Evolutionary conservation across 108 stramenopile genomes (phyloP), one percentile per base, ranked within the genome.

Genomic region (Nitzschia sp.): DNA sequence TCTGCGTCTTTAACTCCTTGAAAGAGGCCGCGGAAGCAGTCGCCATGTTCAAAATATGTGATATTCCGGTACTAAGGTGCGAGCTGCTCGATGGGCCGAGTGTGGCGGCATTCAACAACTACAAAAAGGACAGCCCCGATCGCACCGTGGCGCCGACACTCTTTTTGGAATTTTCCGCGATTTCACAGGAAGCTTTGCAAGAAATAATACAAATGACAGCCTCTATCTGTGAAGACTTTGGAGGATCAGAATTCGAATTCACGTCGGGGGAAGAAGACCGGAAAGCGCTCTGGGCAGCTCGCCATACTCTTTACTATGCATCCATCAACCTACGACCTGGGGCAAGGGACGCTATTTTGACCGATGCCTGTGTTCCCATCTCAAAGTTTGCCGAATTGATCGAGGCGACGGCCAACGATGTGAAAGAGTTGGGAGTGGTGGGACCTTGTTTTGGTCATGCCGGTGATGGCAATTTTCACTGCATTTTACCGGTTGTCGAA

Each of bases 401-500:
- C 38, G 60, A 76, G 8, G 85, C 71, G 25, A 96, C 92, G 8
- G 78, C 83, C 21, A 11, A 65, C 32, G 87, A 93, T 52, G 84
- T 96, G 22, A 48, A 75, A 56, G 76, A 88, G 50, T 13, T 76
- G 41, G 79, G 86, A 50, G 80, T 96, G 53, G 62, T 90, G 16
- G 96, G 93, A 19, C 91, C 96, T 25, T 85, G 87, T 55, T 96
- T 99, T 69, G 97, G 96, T 1, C 97, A 99, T 79, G 95, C 95
- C 36, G 98, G 98, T 19, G 98, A 98, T 68, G 98, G 97, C 0
- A 99, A 98, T 73, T 98, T 97, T 68, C 97, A 99, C 68, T 86
- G 83, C 68, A 95, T 97, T 45, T 57, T 97, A 34, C 83, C 96
- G 1, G 69, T 94, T 58, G 31, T 47, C 22, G 82, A 88, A 53